Percentiles rank a stretch among this genome's conserved stretches.
These are phyloP conservation scores for Tephrocybe rancida DNA, from an alignment of 768 basidiomycete species.

Conservation along the genomic window DNA sequence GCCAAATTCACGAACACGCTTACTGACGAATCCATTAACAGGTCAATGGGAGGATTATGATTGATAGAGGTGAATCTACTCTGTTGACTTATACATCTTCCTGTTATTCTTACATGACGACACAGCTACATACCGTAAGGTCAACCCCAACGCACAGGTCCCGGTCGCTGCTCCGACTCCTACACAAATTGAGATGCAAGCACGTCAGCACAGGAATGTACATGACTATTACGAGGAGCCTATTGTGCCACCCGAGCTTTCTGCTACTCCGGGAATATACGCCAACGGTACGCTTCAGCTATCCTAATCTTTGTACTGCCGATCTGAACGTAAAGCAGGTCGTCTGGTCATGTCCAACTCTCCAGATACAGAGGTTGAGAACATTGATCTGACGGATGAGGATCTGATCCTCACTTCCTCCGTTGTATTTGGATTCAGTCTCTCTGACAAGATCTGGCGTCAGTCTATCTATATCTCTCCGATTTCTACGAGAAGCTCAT, in stretches of 20 bases:
- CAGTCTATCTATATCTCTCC: slow-evolving; percentile 21
- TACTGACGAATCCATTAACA: slow-evolving; percentile 17
- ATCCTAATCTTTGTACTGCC: neutral
- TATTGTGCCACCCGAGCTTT: neutral
- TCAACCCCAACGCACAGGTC: slow-evolving; percentile 52
- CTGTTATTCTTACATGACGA: neutral
- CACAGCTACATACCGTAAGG: slow-evolving; percentile 48
- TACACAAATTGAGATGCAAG: neutral
- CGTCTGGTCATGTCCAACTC: slow-evolving; percentile 19
- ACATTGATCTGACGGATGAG: slow-evolving; percentile 46
- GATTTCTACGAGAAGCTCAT: neutral
- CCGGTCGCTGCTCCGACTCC: slow-evolving; percentile 23
- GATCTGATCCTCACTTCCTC: slow-evolving; percentile 59
- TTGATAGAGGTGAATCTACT: slow-evolving; percentile 46
- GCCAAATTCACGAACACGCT: neutral
- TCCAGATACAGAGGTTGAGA: slow-evolving; percentile 8
- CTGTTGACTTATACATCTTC: neutral
- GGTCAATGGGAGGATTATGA: slow-evolving; percentile 60
- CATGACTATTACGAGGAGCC: neutral
- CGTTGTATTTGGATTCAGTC: slow-evolving; percentile 62
- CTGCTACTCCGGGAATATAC: neutral
- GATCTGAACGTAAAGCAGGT: slow-evolving; percentile 7
- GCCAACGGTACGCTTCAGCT: slow-evolving; percentile 8
- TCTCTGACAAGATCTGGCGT: slow-evolving; percentile 62
- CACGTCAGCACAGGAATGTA: neutral